These are phyloP conservation scores for Ceratocystis alfenasii DNA, from an alignment of 2,329 filamentous ascomycete genomes.

Conservation along the genomic window DNA sequence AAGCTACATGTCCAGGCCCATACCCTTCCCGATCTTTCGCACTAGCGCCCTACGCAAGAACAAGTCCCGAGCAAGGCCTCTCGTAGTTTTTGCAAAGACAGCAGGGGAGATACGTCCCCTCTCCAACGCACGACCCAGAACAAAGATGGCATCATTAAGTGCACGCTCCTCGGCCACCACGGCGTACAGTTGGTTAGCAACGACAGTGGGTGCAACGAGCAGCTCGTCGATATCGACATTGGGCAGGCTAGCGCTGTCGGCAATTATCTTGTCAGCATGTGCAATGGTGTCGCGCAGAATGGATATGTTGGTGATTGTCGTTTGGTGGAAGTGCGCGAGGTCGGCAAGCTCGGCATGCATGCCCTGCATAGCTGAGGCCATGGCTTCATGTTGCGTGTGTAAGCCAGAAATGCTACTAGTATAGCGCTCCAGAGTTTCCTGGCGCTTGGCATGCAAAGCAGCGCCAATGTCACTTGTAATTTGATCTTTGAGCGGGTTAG, in stretches of 20 bases:
- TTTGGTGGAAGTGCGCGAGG: slow-evolving; percentile 56
- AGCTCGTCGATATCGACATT: slow-evolving; percentile 78
- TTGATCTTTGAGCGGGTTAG: slow-evolving; percentile 89
- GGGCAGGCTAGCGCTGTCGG: slow-evolving; percentile 54
- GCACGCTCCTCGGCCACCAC: slow-evolving; percentile 81
- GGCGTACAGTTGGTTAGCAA: slow-evolving; percentile 83
- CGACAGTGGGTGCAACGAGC: slow-evolving; percentile 83
- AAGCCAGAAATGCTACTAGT: slow-evolving; percentile 62
- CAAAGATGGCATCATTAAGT: slow-evolving; percentile 75
- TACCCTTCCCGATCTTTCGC: slow-evolving; percentile 62
- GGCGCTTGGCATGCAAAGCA: slow-evolving; percentile 56
- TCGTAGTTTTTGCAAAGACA: slow-evolving; percentile 68
- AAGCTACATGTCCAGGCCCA: slow-evolving; percentile 44
- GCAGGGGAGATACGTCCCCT: slow-evolving; percentile 55
- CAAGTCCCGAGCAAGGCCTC: slow-evolving; percentile 64
- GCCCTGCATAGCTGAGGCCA: slow-evolving; percentile 54
- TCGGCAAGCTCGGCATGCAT: slow-evolving; percentile 64
- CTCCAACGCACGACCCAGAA: slow-evolving; percentile 63
- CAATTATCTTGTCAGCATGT: slow-evolving; percentile 67
- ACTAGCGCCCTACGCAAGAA: slow-evolving; percentile 73
- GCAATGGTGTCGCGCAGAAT: slow-evolving; percentile 66
- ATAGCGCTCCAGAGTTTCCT: slow-evolving; percentile 58
- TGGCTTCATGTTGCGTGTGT: slow-evolving; percentile 64
- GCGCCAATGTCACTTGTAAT: slow-evolving; percentile 65
- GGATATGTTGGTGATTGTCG: slow-evolving; percentile 63